Percentiles rank a stretch among this genome's conserved stretches.
Evolutionary conservation across 129 eudicot genomes (phyloP).

Genomic region (Lactuca saligna): DNA sequence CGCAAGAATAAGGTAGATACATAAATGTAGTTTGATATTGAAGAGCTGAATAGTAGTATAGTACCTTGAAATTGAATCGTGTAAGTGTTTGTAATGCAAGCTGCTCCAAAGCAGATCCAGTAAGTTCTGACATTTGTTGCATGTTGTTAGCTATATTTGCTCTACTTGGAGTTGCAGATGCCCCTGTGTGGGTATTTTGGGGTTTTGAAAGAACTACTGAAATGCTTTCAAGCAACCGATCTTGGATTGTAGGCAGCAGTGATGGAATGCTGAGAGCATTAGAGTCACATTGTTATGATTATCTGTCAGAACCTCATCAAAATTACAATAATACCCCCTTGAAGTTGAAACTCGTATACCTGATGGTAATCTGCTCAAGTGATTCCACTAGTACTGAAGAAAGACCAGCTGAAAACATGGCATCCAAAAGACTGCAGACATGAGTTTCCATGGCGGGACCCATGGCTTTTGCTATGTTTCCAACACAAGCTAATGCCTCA

Average conservation of each 20-base stretch:
- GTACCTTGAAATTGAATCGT: slow-evolving; percentile 86
- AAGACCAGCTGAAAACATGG: slow-evolving; percentile 88
- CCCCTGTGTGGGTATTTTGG: slow-evolving; percentile 52
- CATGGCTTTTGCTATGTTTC: slow-evolving; percentile 93
- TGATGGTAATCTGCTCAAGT: slow-evolving; percentile 71
- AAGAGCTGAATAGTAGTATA: slow-evolving; percentile 1
- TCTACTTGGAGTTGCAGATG: slow-evolving; percentile 51
- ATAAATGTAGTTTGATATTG: too few relatives aligned
- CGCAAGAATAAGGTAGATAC: too few relatives aligned
- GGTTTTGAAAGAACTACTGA: slow-evolving; percentile 73
- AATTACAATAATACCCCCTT: not conserved
- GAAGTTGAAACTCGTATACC: slow-evolving; percentile 37
- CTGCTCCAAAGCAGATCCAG: slow-evolving; percentile 86
- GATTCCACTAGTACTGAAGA: slow-evolving; percentile 80
- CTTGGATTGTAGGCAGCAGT: slow-evolving; percentile 83
- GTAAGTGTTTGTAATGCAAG: slow-evolving; percentile 96
- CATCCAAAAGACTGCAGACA: slow-evolving; percentile 77
- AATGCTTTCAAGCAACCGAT: slow-evolving; percentile 77
- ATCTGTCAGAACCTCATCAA: slow-evolving; percentile 23
- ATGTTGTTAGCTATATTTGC: slow-evolving; percentile 40
- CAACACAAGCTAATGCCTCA: slow-evolving; percentile 98
- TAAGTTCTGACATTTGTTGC: slow-evolving; percentile 65
- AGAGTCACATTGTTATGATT: not conserved
- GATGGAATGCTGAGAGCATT: slow-evolving; percentile 73
- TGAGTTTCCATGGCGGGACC: slow-evolving; percentile 86